phyloP scores from a whole-genome alignment of 768 basidiomycete genomes.

The Suillus hirtellus region DNA sequence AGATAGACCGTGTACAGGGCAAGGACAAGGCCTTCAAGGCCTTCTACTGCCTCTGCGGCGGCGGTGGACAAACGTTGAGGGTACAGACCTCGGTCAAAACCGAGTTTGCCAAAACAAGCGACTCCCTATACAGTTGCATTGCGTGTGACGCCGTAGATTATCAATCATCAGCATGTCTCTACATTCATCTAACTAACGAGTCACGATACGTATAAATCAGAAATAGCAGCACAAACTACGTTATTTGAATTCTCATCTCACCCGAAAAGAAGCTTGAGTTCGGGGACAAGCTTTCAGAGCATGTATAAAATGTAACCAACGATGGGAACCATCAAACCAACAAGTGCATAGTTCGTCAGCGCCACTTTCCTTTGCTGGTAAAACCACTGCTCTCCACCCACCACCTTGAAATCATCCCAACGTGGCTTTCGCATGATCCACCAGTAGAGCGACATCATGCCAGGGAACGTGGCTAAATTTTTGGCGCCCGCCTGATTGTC shows the following conservation, averaged over 20 bases:
- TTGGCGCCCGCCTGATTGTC: conserved; percentile 36
- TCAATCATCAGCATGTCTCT: background rate
- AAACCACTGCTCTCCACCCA: conserved; percentile 40
- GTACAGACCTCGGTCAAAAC: conserved; percentile 28
- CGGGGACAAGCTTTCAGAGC: background rate
- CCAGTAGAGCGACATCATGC: conserved; percentile 52
- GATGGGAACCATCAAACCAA: conserved; percentile 17
- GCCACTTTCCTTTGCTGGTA: conserved; percentile 27
- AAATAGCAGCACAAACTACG: background rate
- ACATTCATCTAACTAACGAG: background rate
- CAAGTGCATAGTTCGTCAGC: conserved; percentile 25
- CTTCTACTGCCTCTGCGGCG: conserved; percentile 30
- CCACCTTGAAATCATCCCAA: conserved; percentile 45
- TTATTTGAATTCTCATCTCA: background rate
- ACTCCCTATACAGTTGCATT: conserved; percentile 4
- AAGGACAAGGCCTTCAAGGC: conserved; percentile 21
- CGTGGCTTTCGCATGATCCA: conserved; percentile 45
- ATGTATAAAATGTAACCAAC: background rate
- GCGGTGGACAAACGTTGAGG: conserved; percentile 30
- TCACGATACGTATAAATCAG: background rate
- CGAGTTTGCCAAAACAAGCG: conserved; percentile 21
- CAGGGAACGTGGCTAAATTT: conserved; percentile 51
- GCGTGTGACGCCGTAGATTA: background rate
- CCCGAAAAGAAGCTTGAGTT: conserved; percentile 4
- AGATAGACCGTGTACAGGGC: conserved; percentile 14